phyloP scores from a whole-genome alignment of 306 rosid genomes.

The Nissolia schottii region DNA sequence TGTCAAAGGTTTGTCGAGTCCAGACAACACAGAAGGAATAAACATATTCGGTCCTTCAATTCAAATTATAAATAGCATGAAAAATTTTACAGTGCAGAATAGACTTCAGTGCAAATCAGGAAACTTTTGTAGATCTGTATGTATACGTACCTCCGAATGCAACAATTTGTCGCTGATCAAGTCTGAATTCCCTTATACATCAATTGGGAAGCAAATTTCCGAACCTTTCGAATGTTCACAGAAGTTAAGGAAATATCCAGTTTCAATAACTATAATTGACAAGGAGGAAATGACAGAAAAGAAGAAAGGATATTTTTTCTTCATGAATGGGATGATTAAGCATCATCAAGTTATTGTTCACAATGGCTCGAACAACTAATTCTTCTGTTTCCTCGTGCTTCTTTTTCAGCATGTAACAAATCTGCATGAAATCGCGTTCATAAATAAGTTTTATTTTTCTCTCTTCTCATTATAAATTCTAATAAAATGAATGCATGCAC shows the following conservation, averaged over 20 bases:
- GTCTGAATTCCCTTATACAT: slow-evolving; percentile 50
- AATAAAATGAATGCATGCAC: background rate
- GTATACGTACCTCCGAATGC: slow-evolving; percentile 29
- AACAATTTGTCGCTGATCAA: slow-evolving; percentile 28
- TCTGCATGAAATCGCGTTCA: slow-evolving; percentile 43
- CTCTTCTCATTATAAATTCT: background rate
- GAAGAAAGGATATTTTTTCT: slow-evolving; percentile 72
- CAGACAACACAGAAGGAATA: slow-evolving; percentile 20
- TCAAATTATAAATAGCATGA: slow-evolving; percentile 16
- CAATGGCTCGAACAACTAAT: slow-evolving; percentile 66
- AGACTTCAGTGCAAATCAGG: background rate
- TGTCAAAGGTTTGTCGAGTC: slow-evolving; percentile 6
- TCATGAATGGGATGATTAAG: slow-evolving; percentile 86
- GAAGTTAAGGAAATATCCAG: slow-evolving; percentile 43
- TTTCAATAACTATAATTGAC: background rate
- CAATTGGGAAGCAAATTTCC: slow-evolving; percentile 63
- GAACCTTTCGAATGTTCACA: slow-evolving; percentile 62
- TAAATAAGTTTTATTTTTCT: background rate
- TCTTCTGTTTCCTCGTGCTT: slow-evolving; percentile 87
- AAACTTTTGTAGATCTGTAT: background rate
- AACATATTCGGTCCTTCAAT: slow-evolving; percentile 11
- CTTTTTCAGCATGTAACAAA: slow-evolving; percentile 80
- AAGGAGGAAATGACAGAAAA: slow-evolving; percentile 3
- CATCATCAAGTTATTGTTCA: slow-evolving; percentile 79
- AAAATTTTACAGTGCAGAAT: slow-evolving; percentile 1